phyloP scores from a whole-genome alignment of 2,329 filamentous ascomycete genomes.

The Neonectria sp. region DNA sequence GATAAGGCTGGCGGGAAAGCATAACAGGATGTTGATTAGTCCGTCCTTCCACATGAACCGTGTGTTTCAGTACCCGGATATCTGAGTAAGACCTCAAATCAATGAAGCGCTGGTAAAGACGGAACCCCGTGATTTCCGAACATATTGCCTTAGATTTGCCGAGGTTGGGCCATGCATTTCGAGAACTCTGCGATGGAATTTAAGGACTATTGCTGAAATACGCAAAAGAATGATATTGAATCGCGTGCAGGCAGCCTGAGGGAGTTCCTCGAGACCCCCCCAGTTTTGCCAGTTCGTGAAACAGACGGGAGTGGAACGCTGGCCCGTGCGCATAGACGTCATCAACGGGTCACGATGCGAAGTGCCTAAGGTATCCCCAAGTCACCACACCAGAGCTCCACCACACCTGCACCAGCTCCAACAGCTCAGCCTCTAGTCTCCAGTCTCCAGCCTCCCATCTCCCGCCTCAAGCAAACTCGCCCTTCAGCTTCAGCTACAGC shows the following conservation, averaged over 20 bases:
- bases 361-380: constrained; percentile 9
- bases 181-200: neutral
- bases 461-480: neutral
- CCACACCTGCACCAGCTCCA: constrained; percentile 12
- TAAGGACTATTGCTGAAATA: neutral
- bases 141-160: too few relatives aligned
- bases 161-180: too few relatives aligned
- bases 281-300: neutral
- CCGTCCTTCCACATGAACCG: neutral
- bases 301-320: neutral
- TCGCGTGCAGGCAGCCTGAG: neutral
- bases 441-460: constrained; percentile 2
- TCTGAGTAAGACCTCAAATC: neutral
- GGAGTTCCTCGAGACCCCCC: too few relatives aligned
- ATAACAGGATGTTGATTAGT: too few relatives aligned
- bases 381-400: constrained; percentile 1
- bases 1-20: too few relatives aligned
- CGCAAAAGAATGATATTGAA: neutral
- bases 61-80: neutral
- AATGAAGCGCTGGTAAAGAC: neutral
- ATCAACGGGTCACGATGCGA: constrained; percentile 18
- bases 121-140: too few relatives aligned
- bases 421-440: constrained; percentile 5
- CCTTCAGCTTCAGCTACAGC: neutral
- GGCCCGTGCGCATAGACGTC: constrained; percentile 29